These are phyloP conservation scores for Pyrrhoderma noxium DNA, from an alignment of 1,284 basidiomycete genomes.

Conservation along the genomic window DNA sequence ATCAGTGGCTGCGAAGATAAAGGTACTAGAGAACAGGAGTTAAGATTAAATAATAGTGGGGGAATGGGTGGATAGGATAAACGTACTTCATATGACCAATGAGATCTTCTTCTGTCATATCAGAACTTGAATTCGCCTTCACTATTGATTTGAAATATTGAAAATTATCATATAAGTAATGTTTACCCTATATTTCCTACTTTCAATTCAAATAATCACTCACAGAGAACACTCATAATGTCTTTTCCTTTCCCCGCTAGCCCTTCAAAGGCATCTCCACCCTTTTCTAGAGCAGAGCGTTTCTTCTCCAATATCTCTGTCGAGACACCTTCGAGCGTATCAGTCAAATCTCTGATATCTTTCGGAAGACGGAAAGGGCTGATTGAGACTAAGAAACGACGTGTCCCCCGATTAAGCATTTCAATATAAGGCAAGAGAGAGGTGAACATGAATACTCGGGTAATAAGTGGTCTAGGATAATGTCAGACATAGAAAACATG, in stretches of 20 bases:
- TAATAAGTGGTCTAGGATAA: too few relatives aligned
- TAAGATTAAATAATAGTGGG: too few relatives aligned
- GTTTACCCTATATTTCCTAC: too few relatives aligned
- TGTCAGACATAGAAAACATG: not conserved
- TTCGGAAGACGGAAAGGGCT: constrained; percentile 9
- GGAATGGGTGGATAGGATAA: too few relatives aligned
- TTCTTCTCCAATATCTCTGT: constrained; percentile 17
- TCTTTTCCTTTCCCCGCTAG: constrained; percentile 26
- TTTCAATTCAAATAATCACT: constrained; percentile 6
- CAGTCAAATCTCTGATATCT: not conserved
- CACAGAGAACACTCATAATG: constrained; percentile 29
- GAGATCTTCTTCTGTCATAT: constrained; percentile 27
- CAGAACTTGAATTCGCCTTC: constrained; percentile 25
- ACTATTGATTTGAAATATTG: constrained; percentile 20
- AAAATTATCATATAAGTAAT: too few relatives aligned
- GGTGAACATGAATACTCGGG: too few relatives aligned
- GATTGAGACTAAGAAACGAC: too few relatives aligned
- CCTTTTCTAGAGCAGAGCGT: constrained; percentile 21
- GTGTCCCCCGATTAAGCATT: too few relatives aligned
- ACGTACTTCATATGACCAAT: constrained; percentile 30
- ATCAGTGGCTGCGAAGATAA: constrained; percentile 28
- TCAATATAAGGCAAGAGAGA: too few relatives aligned
- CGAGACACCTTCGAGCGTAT: constrained; percentile 11
- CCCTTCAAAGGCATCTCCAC: constrained; percentile 21
- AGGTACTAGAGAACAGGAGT: too few relatives aligned